Percentiles rank a stretch among this genome's conserved stretches.
Conservation (phyloP, 2,329 filamentous ascomycete genomes). For the Cordyceps tenuipes region DNA sequence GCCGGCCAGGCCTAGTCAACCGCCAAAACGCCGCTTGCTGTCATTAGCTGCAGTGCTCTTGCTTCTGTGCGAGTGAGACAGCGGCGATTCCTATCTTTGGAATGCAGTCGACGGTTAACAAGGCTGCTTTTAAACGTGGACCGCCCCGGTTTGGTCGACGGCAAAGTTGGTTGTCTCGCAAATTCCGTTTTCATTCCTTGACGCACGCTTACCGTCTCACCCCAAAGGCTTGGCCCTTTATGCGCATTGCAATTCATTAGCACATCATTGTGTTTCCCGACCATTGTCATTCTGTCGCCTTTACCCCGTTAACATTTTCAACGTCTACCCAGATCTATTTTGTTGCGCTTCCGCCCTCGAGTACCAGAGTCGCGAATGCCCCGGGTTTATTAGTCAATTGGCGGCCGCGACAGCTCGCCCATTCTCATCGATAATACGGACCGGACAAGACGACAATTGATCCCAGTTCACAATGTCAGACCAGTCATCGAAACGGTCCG, state of each 20-base stretch:
- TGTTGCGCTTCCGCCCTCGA: background rate
- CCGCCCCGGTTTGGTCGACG: background rate
- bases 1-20: background rate
- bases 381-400: background rate
- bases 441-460: constrained; percentile 17
- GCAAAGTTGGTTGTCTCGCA: background rate
- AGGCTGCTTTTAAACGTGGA: constrained; percentile 2
- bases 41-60: background rate
- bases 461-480: constrained; percentile 13
- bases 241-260: background rate
- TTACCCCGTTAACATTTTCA: background rate
- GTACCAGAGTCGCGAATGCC: constrained; percentile 1
- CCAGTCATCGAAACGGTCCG: constrained; percentile 2
- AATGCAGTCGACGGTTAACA: constrained; percentile 6
- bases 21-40: constrained; percentile 3
- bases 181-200: constrained; percentile 7
- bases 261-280: background rate
- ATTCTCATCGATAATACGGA: background rate
- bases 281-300: background rate
- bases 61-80: background rate
- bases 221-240: background rate
- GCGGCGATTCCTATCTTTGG: background rate
- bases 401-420: background rate
- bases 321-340: background rate
- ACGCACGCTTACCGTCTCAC: background rate